phyloP scores from a whole-genome alignment of 257 asterid genomes.

The Nyctanthes arbortristis region DNA sequence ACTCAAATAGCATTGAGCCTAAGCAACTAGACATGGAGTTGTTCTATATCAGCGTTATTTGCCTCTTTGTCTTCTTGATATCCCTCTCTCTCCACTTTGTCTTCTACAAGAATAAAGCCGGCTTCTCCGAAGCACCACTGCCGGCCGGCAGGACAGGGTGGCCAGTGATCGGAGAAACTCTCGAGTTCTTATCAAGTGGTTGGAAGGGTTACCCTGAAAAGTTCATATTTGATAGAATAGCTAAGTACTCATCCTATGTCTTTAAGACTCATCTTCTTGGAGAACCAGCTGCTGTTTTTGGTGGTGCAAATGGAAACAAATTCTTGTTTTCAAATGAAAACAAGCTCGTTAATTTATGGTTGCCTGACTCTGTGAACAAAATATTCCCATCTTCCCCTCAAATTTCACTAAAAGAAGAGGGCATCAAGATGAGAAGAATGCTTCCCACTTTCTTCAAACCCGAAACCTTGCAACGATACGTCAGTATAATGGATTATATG shows the following conservation, averaged over 20 bases:
- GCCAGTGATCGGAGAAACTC: conserved; percentile 30
- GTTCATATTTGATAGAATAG: conserved; percentile 39
- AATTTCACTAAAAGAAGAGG: conserved; percentile 34
- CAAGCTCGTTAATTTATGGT: conserved; percentile 39
- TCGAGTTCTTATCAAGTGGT: conserved; percentile 7
- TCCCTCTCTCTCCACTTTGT: conserved; percentile 27
- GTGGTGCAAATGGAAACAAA: conserved; percentile 38
- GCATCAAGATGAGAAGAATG: conserved; percentile 34
- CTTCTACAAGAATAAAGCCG: conserved; percentile 18
- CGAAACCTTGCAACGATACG: conserved; percentile 38
- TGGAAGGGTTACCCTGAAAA: conserved; percentile 39
- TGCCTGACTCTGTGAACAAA: conserved; percentile 38
- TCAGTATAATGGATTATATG: conserved; percentile 39
- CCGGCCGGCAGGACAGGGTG: conserved; percentile 40
- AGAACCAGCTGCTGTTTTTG: conserved; percentile 32
- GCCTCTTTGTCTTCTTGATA: conserved; percentile 12
- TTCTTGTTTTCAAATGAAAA: conserved; percentile 40
- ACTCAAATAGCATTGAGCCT: too few relatives aligned
- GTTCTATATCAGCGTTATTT: conserved; percentile 15
- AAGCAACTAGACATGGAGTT: conserved; percentile 36
- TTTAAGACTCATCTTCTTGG: conserved; percentile 38
- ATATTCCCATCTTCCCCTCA: conserved; percentile 34
- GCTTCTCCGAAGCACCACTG: not conserved
- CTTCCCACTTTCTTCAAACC: conserved; percentile 36
- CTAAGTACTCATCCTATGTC: conserved; percentile 26